Evolutionary conservation across 371 early-diverging fungal species (phyloP).

Genomic region (Lichtheimia corymbifera): DNA sequence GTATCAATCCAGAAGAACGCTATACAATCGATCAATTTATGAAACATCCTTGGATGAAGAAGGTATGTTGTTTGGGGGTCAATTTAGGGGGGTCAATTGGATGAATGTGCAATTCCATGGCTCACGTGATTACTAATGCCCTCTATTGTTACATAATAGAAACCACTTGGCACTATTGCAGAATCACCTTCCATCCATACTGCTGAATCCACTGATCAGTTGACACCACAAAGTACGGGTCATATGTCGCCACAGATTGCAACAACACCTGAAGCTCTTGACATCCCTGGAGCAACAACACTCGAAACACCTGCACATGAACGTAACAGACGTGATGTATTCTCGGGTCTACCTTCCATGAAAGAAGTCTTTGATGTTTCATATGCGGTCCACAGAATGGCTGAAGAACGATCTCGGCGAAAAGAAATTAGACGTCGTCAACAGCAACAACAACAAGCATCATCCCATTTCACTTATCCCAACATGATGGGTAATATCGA

Average conservation of each 20-base stretch:
- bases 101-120: too few relatives aligned
- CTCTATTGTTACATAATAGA: neutral
- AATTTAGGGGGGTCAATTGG: too few relatives aligned
- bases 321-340: conserved; percentile 13
- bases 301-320: conserved; percentile 10
- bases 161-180: neutral
- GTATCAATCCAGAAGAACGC: conserved; percentile 54
- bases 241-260: neutral
- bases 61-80: neutral
- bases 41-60: conserved; percentile 78
- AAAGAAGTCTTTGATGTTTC: conserved; percentile 56
- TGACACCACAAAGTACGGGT: too few relatives aligned
- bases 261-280: conserved; percentile 6
- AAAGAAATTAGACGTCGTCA: conserved; percentile 16
- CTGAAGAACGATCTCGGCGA: conserved; percentile 48
- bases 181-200: conserved; percentile 1
- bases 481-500: conserved; percentile 34
- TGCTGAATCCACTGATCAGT: too few relatives aligned
- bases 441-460: conserved; percentile 9
- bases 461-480: neutral
- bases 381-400: conserved; percentile 52
- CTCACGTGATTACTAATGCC: too few relatives aligned
- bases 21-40: conserved; percentile 70
- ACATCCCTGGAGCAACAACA: conserved; percentile 8
- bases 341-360: conserved; percentile 40